These are phyloP conservation scores for Endotrypanum monterogeii DNA, from an alignment of 208 protist species.

Conservation along the genomic window DNA sequence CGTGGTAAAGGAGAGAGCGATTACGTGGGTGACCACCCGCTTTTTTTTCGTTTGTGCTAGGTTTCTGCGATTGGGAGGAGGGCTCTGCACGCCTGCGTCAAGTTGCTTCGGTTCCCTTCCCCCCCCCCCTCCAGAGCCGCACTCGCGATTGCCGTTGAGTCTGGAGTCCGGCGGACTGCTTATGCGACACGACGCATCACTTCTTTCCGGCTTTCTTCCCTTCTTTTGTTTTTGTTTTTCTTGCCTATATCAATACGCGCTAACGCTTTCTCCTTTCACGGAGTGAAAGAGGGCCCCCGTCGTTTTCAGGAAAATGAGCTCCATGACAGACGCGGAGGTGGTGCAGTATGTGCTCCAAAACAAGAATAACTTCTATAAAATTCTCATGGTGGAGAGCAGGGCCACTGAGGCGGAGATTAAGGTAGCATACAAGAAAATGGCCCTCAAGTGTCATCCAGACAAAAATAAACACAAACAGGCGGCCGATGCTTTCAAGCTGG, in stretches of 20 bases:
- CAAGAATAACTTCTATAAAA: conserved; percentile 77
- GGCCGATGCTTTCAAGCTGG: conserved; percentile 90
- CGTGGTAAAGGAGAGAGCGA: no score
- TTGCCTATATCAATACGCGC: background rate
- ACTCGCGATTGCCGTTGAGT: background rate
- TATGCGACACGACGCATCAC: background rate
- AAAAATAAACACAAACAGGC: conserved; percentile 85
- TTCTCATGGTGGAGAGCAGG: conserved; percentile 67
- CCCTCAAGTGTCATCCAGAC: conserved; percentile 90
- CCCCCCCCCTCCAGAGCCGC: background rate
- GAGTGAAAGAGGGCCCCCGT: background rate
- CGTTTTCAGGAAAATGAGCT: conserved; percentile 38
- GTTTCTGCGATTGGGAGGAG: no score
- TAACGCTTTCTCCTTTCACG: background rate
- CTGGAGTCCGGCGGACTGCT: background rate
- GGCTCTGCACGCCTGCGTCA: no score
- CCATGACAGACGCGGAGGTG: conserved; percentile 65
- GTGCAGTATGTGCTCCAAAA: conserved; percentile 80
- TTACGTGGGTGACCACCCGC: no score
- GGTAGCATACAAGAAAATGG: conserved; percentile 87
- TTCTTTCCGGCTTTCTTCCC: background rate
- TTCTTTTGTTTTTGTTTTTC: no score
- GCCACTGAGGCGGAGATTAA: conserved; percentile 77
- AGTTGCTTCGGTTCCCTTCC: background rate
- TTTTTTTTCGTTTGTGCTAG: background rate